Percentiles rank a stretch among this genome's conserved stretches.
Evolutionary conservation across 371 early-diverging fungal genomes (phyloP).

Genomic region (Synchytrium microbalum): DNA sequence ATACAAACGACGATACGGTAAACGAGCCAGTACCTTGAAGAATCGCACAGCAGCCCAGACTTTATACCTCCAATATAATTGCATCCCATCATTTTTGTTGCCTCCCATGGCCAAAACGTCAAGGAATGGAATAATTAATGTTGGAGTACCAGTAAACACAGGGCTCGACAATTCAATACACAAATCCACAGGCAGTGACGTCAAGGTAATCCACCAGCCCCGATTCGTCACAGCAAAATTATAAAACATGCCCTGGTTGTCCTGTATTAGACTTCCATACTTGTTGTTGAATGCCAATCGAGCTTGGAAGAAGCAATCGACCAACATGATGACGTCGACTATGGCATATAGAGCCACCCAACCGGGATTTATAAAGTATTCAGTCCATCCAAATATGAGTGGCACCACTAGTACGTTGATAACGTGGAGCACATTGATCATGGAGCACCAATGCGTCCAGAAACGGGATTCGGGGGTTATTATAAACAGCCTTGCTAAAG

Average conservation of each 20-base stretch:
- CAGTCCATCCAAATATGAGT: constrained; percentile 21
- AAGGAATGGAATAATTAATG: too few species aligned
- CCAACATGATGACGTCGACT: constrained; percentile 16
- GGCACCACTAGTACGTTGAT: constrained; percentile 14
- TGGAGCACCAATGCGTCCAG: neutral
- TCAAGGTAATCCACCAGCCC: constrained; percentile 11
- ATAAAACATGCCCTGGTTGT: constrained; percentile 2
- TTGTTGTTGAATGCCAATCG: constrained; percentile 17
- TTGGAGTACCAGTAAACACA: too few species aligned
- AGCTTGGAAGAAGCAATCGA: constrained; percentile 19
- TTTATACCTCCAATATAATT: constrained; percentile 16
- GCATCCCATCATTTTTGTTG: neutral
- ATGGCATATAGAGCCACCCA: constrained; percentile 12
- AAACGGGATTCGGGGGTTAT: neutral
- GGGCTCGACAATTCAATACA: neutral
- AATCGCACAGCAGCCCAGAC: constrained; percentile 18
- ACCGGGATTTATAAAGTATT: constrained; percentile 12
- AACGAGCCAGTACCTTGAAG: constrained; percentile 17
- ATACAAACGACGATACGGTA: constrained; percentile 17
- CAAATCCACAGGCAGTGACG: constrained; percentile 3
- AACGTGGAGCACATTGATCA: constrained; percentile 16
- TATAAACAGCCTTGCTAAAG: neutral
- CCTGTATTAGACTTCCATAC: constrained; percentile 19
- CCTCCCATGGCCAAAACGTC: too few species aligned
- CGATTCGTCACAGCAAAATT: constrained; percentile 8